These are phyloP conservation scores for Tephrocybe rancida DNA, from an alignment of 768 basidiomycete species.

Conservation along the genomic window DNA sequence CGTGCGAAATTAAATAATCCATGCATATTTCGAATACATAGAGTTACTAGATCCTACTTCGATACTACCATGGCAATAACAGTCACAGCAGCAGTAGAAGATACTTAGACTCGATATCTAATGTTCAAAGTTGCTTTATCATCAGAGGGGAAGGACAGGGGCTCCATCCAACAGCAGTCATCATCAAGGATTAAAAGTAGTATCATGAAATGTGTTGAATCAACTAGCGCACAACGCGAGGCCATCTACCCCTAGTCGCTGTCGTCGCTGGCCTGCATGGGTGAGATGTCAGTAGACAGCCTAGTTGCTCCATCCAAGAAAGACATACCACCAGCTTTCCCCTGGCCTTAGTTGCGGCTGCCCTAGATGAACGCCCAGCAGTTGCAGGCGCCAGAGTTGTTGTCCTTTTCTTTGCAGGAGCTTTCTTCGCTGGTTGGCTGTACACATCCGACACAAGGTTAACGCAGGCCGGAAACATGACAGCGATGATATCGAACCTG, in stretches of 20 bases:
- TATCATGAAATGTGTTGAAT: no score
- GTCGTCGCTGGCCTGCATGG: constrained; percentile 28
- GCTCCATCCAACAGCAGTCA: no score
- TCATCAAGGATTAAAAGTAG: no score
- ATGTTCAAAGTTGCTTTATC: no score
- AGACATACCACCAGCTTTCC: constrained; percentile 57
- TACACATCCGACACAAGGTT: neutral
- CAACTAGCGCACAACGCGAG: no score
- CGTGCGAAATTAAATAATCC: no score
- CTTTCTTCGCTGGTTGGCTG: constrained; percentile 44
- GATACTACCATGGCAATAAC: no score
- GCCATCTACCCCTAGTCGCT: constrained; percentile 20
- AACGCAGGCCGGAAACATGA: neutral
- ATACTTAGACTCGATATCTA: no score
- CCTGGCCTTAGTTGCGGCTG: constrained; percentile 71
- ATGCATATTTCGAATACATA: no score
- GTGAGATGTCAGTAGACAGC: neutral
- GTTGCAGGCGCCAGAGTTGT: constrained; percentile 52
- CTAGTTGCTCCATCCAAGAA: neutral
- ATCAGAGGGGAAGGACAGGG: no score
- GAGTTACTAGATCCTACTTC: no score
- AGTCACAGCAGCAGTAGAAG: no score
- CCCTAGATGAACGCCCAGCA: constrained; percentile 57
- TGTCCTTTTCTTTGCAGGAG: constrained; percentile 54
- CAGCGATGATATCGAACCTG: constrained; percentile 43